A percentile compares a stretch with the other conserved stretches of the same genome.
phyloP scores from a whole-genome alignment of 495 filamentous ascomycete species.

The Podospora fimiseda region DNA sequence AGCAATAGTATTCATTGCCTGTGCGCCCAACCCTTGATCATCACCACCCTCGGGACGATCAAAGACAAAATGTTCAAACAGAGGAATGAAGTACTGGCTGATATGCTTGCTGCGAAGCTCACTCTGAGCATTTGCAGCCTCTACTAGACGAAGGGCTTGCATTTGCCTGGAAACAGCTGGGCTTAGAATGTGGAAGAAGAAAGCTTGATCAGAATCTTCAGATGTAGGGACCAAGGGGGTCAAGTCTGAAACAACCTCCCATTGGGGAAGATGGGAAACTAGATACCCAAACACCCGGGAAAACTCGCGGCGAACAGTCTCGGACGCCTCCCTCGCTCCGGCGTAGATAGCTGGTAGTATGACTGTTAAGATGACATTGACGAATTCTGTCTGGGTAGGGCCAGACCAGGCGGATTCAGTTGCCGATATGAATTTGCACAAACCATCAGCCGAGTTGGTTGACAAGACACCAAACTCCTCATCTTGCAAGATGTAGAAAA shows the following conservation, averaged over 20 bases:
- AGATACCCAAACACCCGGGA: conserved; percentile 70
- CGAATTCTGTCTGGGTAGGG: conserved; percentile 33
- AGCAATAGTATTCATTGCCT: conserved; percentile 70
- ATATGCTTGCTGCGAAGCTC: conserved; percentile 67
- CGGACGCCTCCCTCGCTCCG: conserved; percentile 68
- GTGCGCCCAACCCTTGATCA: conserved; percentile 76
- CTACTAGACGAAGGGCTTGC: conserved; percentile 71
- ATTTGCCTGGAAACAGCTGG: conserved; percentile 86
- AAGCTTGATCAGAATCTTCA: conserved; percentile 73
- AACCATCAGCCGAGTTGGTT: conserved; percentile 66
- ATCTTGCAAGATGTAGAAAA: conserved; percentile 78
- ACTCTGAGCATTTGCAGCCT: conserved; percentile 54
- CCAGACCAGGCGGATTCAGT: conserved; percentile 28
- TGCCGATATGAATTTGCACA: conserved; percentile 74
- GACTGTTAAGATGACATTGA: conserved; percentile 49
- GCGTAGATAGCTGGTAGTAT: conserved; percentile 70
- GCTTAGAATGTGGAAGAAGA: conserved; percentile 87
- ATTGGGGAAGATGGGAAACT: conserved; percentile 60
- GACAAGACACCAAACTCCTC: conserved; percentile 84
- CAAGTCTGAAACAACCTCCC: conserved; percentile 69
- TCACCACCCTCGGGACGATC: conserved; percentile 67
- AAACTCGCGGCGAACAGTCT: conserved; percentile 77
- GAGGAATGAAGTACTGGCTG: conserved; percentile 79
- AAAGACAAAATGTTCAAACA: conserved; percentile 92
- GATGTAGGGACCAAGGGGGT: conserved; percentile 61